Base-by-base conservation (phyloP, 768 basidiomycete species). In the Rossbeevera mucosa region DNA sequence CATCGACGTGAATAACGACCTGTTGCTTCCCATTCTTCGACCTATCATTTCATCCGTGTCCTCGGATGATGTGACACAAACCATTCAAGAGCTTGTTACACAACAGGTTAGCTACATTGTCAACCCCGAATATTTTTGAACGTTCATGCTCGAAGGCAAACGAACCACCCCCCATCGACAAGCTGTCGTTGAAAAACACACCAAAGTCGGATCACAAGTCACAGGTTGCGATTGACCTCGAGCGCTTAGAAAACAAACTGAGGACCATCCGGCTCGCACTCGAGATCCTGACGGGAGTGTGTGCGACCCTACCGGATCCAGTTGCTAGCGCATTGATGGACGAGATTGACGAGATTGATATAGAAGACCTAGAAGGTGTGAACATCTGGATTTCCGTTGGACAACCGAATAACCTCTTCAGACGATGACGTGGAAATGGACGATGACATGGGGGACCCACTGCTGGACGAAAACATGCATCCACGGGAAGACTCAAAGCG, bases 251-350 rank as follows among this genome's bases (percentile, higher is more conserved):
- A 69, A 72, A 74, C 14, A 79, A 72, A 50, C 67, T 96, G 48
- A 77, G 85, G 59, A 88, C 87, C 1, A 77, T 91, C 11, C 86
- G 88, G 57, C 77, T 94, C 28, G 82, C 87, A n/a, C 74, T 96
- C 24, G 94, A 97, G 70, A 82, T 96, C 45, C 68, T 96, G 56
- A 94, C 92, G 0, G 87, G 87, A 26, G 74, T 80, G n/a, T 96
- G 91, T 64, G 93, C 93, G 18, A 90, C 85, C 6, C 16, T 43
- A 1, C 24, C 42, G 8, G 42, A 43, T 14, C 24, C 42, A 24
- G 8, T 43, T 9, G n/a, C 36, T 11, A 5, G 2, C n/a, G 5
- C 9, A 14, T 43, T 8, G 41, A 43, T 7, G 3, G 41, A 43
- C 42, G 22, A 43, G 9, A 25, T 1, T 5, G 42, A 42, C 22